Evolutionary conservation across 495 filamentous ascomycete genomes (phyloP).

Genomic region (Penicillium bovifimosum): DNA sequence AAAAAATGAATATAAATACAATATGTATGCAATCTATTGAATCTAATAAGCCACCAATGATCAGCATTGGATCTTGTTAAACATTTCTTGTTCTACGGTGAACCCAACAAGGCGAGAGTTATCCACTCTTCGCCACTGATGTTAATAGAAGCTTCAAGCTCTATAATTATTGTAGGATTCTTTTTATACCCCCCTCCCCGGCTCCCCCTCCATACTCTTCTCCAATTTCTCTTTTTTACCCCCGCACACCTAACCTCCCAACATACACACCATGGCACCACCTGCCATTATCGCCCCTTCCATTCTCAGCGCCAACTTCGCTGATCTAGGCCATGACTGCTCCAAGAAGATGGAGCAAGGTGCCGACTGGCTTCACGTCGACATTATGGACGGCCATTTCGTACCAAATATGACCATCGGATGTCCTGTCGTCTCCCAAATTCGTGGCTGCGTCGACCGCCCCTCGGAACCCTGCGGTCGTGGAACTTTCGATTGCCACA

Average conservation of each 20-base stretch:
- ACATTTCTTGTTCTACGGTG: constrained; percentile 5
- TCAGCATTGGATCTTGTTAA: not conserved
- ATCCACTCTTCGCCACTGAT: constrained; percentile 28
- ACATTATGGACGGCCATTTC: constrained; percentile 97
- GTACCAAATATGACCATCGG: constrained; percentile 98
- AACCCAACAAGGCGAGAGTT: constrained; percentile 13
- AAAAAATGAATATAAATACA: too few species aligned
- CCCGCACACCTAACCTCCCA: too few species aligned
- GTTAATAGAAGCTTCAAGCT: constrained; percentile 16
- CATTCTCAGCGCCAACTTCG: constrained; percentile 95
- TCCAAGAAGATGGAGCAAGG: constrained; percentile 71
- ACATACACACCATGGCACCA: constrained; percentile 56
- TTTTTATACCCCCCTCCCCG: constrained; percentile 1
- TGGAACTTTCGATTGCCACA: constrained; percentile 98
- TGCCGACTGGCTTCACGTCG: constrained; percentile 72
- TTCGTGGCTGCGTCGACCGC: constrained; percentile 73
- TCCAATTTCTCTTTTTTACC: not conserved
- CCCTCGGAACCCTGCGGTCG: constrained; percentile 54
- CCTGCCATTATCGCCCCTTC: constrained; percentile 93
- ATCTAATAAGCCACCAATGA: not conserved
- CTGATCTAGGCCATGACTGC: constrained; percentile 77
- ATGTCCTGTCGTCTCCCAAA: constrained; percentile 87
- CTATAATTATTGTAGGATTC: not conserved
- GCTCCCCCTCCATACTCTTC: constrained; percentile 1
- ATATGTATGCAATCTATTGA: too few species aligned